Conservation (phyloP, 2,329 filamentous ascomycete genomes). For the Nigrograna mackinnonii region DNA sequence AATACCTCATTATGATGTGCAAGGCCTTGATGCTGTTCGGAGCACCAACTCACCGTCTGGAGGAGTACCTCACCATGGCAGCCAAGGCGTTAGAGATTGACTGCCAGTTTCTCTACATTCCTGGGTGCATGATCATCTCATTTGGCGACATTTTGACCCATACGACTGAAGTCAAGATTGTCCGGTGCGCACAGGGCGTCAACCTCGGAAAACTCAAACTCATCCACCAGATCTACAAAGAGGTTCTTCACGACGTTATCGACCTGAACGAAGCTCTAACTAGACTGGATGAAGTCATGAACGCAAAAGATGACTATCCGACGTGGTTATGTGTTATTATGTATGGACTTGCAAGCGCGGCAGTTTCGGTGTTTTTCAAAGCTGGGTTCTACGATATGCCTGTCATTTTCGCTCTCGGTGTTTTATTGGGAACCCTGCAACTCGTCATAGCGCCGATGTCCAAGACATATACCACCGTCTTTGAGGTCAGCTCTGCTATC, state of each 20-base stretch:
- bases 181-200: slow-evolving; percentile 69
- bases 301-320: slow-evolving; percentile 57
- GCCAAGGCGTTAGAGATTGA: slow-evolving; percentile 84
- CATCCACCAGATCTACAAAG: slow-evolving; percentile 76
- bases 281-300: slow-evolving; percentile 65
- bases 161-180: slow-evolving; percentile 77
- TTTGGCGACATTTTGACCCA: slow-evolving; percentile 75
- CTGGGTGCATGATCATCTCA: slow-evolving; percentile 90
- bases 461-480: slow-evolving; percentile 63
- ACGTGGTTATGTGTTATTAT: slow-evolving; percentile 59
- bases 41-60: slow-evolving; percentile 85
- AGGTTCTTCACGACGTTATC: slow-evolving; percentile 74
- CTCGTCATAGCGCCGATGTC: slow-evolving; percentile 74
- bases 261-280: slow-evolving; percentile 69
- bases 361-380: slow-evolving; percentile 77
- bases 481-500: slow-evolving; percentile 51
- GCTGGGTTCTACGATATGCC: slow-evolving; percentile 78
- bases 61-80: slow-evolving; percentile 88
- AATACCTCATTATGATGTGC: slow-evolving; percentile 84
- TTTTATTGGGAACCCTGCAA: slow-evolving; percentile 74
- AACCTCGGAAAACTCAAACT: slow-evolving; percentile 75
- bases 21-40: slow-evolving; percentile 85
- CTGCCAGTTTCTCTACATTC: slow-evolving; percentile 85
- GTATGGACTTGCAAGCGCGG: slow-evolving; percentile 74
- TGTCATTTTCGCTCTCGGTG: slow-evolving; percentile 74